A percentile compares a stretch with the other conserved stretches of the same genome.
These are phyloP conservation scores for Urochloa ruziziensis DNA, from an alignment of 176 grass and related monocot genomes.

Conservation along the genomic window DNA sequence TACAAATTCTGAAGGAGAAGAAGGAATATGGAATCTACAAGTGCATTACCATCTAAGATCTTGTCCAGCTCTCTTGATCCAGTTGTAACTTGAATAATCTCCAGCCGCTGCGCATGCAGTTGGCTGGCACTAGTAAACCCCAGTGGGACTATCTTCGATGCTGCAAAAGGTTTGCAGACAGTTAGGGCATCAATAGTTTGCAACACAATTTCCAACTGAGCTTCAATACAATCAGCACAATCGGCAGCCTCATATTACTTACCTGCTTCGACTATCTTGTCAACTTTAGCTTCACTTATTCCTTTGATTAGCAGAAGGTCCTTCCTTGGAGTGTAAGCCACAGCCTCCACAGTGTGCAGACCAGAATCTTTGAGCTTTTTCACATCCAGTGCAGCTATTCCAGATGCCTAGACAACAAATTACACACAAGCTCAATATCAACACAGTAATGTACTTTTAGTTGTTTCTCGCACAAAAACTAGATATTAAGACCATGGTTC, in stretches of 20 bases:
- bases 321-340: conserved; percentile 89
- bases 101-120: conserved; percentile 85
- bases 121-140: conserved; percentile 97
- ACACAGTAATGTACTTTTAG: background rate
- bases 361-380: conserved; percentile 94
- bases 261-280: conserved; percentile 96
- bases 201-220: conserved; percentile 10
- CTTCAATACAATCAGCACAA: background rate
- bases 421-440: background rate
- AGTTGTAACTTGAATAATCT: conserved; percentile 95
- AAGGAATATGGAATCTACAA: conserved; percentile 6
- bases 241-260: conserved; percentile 26
- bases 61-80: conserved; percentile 97
- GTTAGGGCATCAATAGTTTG: background rate
- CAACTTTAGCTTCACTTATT: conserved; percentile 96
- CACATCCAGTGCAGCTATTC: conserved; percentile 89
- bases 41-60: conserved; percentile 79
- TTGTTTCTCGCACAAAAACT: too few species aligned
- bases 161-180: conserved; percentile 34
- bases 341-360: conserved; percentile 74
- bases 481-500: too few species aligned
- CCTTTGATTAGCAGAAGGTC: conserved; percentile 97
- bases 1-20: background rate
- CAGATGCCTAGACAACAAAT: conserved; percentile 68
- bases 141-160: conserved; percentile 82